These are phyloP conservation scores for Lentinus tigrinus DNA, from an alignment of 768 basidiomycete genomes.

Conservation along the genomic window DNA sequence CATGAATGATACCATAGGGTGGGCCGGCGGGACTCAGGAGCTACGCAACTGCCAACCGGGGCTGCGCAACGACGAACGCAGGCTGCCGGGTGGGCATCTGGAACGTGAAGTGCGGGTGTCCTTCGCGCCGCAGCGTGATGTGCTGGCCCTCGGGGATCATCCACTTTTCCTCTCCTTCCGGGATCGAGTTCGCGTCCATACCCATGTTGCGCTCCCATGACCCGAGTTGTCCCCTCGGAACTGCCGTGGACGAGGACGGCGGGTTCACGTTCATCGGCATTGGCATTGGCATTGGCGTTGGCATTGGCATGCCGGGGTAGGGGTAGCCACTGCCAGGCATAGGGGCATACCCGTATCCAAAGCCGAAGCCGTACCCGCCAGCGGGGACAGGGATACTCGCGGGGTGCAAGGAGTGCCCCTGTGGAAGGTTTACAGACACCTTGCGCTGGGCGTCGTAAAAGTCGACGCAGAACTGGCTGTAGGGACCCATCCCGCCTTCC, in stretches of 20 bases:
- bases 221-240: background rate
- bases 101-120: background rate
- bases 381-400: background rate
- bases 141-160: background rate
- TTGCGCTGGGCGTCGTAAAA: conserved; percentile 1
- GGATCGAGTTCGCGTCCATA: background rate
- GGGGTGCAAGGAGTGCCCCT: background rate
- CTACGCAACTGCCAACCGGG: too few relatives aligned
- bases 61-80: background rate
- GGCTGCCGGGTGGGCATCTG: background rate
- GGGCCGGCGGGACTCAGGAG: too few relatives aligned
- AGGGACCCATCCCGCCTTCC: conserved; percentile 3
- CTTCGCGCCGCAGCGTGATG: background rate
- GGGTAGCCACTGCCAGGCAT: too few relatives aligned
- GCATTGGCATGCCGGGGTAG: too few relatives aligned
- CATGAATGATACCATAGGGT: too few relatives aligned
- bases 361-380: too few relatives aligned
- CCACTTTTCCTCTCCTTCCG: conserved; percentile 4
- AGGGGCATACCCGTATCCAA: background rate
- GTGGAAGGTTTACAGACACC: conserved; percentile 1
- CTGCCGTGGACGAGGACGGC: background rate
- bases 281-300: too few relatives aligned
- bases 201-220: background rate
- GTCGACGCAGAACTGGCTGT: conserved; percentile 3
- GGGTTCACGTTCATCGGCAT: background rate